These are phyloP conservation scores for Paecilomyces variotii DNA, from an alignment of 2,329 filamentous ascomycete species.

Conservation along the genomic window DNA sequence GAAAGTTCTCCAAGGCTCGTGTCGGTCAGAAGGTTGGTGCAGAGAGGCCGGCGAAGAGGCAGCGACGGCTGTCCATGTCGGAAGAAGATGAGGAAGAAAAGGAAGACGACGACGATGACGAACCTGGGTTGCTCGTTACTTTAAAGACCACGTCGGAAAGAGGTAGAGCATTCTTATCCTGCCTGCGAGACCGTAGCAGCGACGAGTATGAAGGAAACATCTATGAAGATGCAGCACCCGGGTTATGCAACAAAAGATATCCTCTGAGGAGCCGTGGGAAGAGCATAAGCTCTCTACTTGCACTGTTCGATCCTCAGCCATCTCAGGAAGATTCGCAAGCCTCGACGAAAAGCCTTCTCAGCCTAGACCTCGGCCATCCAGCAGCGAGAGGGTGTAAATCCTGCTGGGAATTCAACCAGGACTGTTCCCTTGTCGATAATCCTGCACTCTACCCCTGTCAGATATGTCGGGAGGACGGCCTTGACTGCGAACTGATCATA, in stretches of 20 bases:
- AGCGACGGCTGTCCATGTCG: not conserved
- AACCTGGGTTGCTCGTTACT: not conserved
- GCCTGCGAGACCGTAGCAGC: not conserved
- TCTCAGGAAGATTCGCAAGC: not conserved
- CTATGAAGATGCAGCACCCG: not conserved
- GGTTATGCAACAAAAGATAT: not conserved
- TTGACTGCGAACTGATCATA: constrained; percentile 29
- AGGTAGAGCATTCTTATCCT: constrained; percentile 1
- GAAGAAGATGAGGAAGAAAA: not conserved
- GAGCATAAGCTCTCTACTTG: not conserved
- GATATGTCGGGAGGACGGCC: constrained; percentile 19
- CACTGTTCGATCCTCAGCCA: not conserved
- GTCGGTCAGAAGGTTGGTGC: not conserved
- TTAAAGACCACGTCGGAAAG: not conserved
- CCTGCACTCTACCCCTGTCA: constrained; percentile 29
- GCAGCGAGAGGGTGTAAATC: constrained; percentile 24
- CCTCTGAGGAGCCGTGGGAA: not conserved
- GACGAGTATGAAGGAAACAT: not conserved
- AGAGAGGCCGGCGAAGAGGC: not conserved
- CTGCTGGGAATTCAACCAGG: constrained; percentile 19
- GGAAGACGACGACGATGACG: no score
- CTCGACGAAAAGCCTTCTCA: not conserved
- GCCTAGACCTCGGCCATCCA: constrained; percentile 17
- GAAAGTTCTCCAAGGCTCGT: not conserved
- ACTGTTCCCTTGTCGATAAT: constrained; percentile 28